Evolutionary conservation across 352 stramenopile species (phyloP).

Genomic region (Globisporangium carolinianum): DNA sequence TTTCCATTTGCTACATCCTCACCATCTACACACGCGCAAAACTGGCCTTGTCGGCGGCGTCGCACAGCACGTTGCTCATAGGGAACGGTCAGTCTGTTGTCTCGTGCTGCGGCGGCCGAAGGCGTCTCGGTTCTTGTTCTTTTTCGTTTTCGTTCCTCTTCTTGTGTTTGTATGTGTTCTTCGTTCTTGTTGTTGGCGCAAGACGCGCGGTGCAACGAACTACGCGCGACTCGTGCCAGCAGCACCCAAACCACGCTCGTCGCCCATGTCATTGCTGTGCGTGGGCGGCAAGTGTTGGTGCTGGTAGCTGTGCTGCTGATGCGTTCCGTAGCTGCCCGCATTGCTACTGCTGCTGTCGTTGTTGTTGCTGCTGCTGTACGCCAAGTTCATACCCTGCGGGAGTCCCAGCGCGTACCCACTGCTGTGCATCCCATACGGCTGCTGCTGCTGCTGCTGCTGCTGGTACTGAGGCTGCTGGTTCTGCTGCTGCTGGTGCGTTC

Average conservation of each 20-base stretch:
- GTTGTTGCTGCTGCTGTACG: neutral
- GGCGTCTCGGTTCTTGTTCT: slow-evolving; percentile 10
- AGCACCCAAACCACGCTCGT: slow-evolving; percentile 18
- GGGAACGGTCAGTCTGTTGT: no score
- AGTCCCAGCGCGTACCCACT: slow-evolving; percentile 7
- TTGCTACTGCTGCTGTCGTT: neutral
- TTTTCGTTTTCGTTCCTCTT: slow-evolving; percentile 2
- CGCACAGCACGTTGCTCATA: neutral
- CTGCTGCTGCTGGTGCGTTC: slow-evolving; percentile 9
- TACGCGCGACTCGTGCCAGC: slow-evolving; percentile 34
- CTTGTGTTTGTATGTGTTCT: neutral
- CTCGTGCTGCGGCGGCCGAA: neutral
- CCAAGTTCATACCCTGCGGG: neutral
- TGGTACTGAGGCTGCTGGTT: slow-evolving; percentile 6
- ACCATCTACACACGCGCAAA: slow-evolving; percentile 64
- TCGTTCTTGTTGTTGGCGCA: no score
- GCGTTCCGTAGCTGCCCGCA: slow-evolving; percentile 12
- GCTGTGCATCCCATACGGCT: slow-evolving; percentile 1
- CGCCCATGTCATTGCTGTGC: slow-evolving; percentile 21
- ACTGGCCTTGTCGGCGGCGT: slow-evolving; percentile 22
- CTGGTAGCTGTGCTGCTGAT: slow-evolving; percentile 17
- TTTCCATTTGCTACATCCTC: slow-evolving; percentile 32
- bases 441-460: neutral
- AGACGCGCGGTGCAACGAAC: slow-evolving; percentile 14
- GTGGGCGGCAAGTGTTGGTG: slow-evolving; percentile 28